phyloP scores from a whole-genome alignment of 306 rosid species.

The Lablab purpureus region DNA sequence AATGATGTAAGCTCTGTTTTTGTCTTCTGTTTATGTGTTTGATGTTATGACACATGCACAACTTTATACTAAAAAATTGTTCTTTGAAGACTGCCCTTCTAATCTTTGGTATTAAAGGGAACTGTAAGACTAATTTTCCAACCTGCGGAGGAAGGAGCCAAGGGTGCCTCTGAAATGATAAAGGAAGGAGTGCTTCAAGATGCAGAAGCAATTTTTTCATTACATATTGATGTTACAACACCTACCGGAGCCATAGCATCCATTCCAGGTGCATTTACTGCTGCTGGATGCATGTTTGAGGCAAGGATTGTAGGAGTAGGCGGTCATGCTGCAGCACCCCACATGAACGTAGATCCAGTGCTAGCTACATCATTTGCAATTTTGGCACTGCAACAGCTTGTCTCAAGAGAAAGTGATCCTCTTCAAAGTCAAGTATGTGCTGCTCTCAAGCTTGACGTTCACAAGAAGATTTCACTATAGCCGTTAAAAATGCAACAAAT shows the following conservation, averaged over 20 bases:
- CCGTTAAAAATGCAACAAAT: constrained; percentile 12
- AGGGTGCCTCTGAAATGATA: constrained; percentile 67
- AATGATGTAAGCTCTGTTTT: constrained; percentile 4
- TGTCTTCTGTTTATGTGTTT: background rate
- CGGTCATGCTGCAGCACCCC: constrained; percentile 75
- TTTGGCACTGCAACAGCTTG: constrained; percentile 73
- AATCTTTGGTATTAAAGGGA: constrained; percentile 62
- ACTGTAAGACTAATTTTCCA: constrained; percentile 76
- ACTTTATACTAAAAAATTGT: constrained; percentile 32
- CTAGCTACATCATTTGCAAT: constrained; percentile 73
- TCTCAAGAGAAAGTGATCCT: constrained; percentile 78
- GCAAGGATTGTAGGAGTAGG: constrained; percentile 66
- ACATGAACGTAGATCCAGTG: constrained; percentile 59
- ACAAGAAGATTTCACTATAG: constrained; percentile 13
- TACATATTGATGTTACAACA: constrained; percentile 52
- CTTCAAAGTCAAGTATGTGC: constrained; percentile 63
- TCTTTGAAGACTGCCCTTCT: background rate
- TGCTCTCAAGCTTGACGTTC: constrained; percentile 43
- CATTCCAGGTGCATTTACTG: constrained; percentile 59
- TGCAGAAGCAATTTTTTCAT: constrained; percentile 67
- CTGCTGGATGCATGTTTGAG: constrained; percentile 67
- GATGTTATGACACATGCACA: constrained; percentile 30
- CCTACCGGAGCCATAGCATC: constrained; percentile 69
- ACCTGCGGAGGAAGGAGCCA: constrained; percentile 83
- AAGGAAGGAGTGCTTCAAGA: constrained; percentile 68